Percentiles rank a stretch among this genome's conserved stretches.
These are phyloP conservation scores for Mallotus nudiflorus DNA, from an alignment of 345 rosid species.

Conservation along the genomic window DNA sequence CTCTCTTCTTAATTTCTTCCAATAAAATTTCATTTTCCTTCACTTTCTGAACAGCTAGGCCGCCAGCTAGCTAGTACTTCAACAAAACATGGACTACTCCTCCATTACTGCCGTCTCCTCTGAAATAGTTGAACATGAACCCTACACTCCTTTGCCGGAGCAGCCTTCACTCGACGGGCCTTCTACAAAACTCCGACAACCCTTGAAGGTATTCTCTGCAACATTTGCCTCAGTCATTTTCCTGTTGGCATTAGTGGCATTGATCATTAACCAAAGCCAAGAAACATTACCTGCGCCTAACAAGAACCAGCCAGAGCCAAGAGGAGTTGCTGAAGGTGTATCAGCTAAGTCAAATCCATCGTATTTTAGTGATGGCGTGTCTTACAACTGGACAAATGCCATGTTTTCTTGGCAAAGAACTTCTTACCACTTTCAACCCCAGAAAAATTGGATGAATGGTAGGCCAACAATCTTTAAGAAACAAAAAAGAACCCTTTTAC, in stretches of 20 bases:
- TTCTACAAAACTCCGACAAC: slow-evolving; percentile 24
- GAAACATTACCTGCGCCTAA: slow-evolving; percentile 1
- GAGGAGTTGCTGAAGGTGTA: slow-evolving; percentile 60
- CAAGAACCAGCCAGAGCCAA: slow-evolving; percentile 23
- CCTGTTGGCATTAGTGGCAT: slow-evolving; percentile 39
- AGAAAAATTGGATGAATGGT: slow-evolving; percentile 97
- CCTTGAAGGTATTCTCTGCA: slow-evolving; percentile 34
- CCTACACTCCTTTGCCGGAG: slow-evolving; percentile 47
- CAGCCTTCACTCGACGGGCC: slow-evolving; percentile 12
- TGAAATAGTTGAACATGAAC: background rate
- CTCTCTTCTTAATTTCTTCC: background rate
- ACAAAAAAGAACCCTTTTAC: background rate
- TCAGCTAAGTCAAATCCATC: slow-evolving; percentile 66
- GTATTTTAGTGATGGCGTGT: slow-evolving; percentile 11
- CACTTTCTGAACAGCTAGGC: background rate
- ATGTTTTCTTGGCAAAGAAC: slow-evolving; percentile 91
- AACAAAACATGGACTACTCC: slow-evolving; percentile 25
- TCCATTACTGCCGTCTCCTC: background rate
- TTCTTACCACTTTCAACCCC: slow-evolving; percentile 85
- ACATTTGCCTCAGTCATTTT: slow-evolving; percentile 37
- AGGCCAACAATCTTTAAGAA: slow-evolving; percentile 22
- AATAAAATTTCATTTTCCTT: background rate
- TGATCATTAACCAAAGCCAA: slow-evolving; percentile 45
- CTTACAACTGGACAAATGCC: slow-evolving; percentile 75
- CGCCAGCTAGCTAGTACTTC: background rate